Conservation (phyloP, 202 grass and related monocot species). For the Brachypodium distachyon region DNA sequence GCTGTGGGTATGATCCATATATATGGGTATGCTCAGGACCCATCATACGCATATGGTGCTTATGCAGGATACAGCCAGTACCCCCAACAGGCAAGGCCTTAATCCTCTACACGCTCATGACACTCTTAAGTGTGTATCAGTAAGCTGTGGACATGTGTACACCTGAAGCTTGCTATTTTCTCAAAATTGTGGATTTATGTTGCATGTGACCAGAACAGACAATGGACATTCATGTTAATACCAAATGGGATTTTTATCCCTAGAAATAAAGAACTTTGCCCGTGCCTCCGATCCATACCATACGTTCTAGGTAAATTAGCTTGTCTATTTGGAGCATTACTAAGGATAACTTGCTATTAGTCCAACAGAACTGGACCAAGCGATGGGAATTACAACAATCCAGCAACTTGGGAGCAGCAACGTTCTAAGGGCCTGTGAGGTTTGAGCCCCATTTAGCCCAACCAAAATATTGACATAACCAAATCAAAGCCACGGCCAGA, state of each 20-base stretch:
- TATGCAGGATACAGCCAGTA: constrained; percentile 92
- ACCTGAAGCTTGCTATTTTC: not conserved
- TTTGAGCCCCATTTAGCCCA: no score
- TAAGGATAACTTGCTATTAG: no score
- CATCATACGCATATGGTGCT: constrained; percentile 83
- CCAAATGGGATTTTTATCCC: not conserved
- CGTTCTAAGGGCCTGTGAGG: no score
- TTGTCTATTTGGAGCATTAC: no score
- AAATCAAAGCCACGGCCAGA: no score
- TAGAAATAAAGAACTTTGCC: not conserved
- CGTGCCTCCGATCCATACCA: no score
- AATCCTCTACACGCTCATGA: not conserved
- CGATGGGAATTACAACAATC: no score
- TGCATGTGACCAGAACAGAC: not conserved
- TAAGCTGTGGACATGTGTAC: not conserved
- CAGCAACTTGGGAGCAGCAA: no score
- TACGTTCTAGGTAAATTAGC: no score
- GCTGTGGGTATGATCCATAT: constrained; percentile 94
- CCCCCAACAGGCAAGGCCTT: constrained; percentile 68
- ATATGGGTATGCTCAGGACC: constrained; percentile 89
- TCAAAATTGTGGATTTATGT: not conserved
- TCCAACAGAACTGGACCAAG: no score
- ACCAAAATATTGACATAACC: no score
- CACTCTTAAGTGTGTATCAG: not conserved
- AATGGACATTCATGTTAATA: not conserved